These are phyloP conservation scores for Actinidia polygama DNA, from an alignment of 179 eudicot species.

Conservation along the genomic window DNA sequence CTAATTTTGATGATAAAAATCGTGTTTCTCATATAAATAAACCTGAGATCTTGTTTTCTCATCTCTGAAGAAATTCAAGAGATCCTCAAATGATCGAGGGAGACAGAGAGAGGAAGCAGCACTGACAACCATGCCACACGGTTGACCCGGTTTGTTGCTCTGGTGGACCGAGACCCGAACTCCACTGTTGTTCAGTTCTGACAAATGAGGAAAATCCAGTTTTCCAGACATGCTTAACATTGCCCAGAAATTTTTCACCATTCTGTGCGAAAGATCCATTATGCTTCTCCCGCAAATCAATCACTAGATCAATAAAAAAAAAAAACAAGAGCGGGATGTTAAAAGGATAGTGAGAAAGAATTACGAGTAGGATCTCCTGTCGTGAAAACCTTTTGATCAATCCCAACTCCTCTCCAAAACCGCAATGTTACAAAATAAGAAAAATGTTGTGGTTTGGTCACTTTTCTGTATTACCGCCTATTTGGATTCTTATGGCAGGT, in stretches of 20 bases:
- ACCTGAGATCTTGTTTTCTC: constrained; percentile 41
- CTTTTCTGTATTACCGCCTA: neutral
- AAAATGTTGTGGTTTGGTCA: neutral
- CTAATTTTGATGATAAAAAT: too few relatives aligned
- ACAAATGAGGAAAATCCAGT: constrained; percentile 26
- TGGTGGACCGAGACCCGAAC: constrained; percentile 27
- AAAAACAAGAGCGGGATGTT: too few relatives aligned
- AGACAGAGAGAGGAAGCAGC: constrained; percentile 43
- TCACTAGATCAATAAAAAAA: neutral
- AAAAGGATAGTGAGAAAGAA: neutral
- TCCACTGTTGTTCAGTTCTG: constrained; percentile 24
- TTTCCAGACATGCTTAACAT: constrained; percentile 31
- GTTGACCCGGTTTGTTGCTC: constrained; percentile 29
- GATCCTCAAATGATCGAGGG: constrained; percentile 34
- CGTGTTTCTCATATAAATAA: too few relatives aligned
- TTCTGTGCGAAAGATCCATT: constrained; percentile 37
- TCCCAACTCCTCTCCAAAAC: neutral
- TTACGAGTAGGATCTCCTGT: neutral
- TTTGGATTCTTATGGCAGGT: neutral
- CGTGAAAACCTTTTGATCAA: neutral
- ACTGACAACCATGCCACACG: constrained; percentile 35
- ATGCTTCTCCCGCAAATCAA: constrained; percentile 23
- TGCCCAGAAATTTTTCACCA: constrained; percentile 45
- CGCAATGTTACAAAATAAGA: neutral
- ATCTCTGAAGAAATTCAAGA: constrained; percentile 40